A percentile compares a stretch with the other conserved stretches of the same genome.
phyloP scores from a whole-genome alignment of 164 flowering plant genomes.

The Cinnamomum chago region DNA sequence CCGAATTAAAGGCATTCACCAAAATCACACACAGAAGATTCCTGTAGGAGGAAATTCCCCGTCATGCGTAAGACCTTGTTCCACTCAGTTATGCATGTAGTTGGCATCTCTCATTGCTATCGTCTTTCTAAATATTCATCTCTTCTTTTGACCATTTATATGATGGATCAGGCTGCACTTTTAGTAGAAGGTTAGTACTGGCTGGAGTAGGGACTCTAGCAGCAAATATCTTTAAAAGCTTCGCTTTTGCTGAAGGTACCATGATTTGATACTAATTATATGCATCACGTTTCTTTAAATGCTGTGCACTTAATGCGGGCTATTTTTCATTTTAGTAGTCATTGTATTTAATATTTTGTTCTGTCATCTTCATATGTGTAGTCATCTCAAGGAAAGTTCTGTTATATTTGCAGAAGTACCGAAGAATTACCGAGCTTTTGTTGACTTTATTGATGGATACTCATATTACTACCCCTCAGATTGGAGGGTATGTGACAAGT shows the following conservation, averaged over 20 bases:
- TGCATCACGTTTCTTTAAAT: background rate
- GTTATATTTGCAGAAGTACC: conserved; percentile 51
- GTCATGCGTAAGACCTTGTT: background rate
- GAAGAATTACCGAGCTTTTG: conserved; percentile 48
- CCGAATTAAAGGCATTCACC: too few relatives aligned
- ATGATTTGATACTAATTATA: background rate
- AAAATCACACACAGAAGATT: too few relatives aligned
- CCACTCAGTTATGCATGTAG: background rate
- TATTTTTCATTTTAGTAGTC: background rate
- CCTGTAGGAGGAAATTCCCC: too few relatives aligned
- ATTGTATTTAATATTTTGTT: background rate
- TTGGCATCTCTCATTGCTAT: background rate
- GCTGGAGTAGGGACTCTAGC: conserved; percentile 55
- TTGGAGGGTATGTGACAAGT: conserved; percentile 56
- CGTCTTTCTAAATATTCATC: background rate
- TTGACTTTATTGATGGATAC: conserved; percentile 76
- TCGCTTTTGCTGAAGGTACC: conserved; percentile 60
- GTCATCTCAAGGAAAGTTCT: background rate
- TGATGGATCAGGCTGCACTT: conserved; percentile 30
- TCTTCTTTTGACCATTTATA: background rate
- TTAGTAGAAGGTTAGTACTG: conserved; percentile 46
- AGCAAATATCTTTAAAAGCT: conserved; percentile 32
- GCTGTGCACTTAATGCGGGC: background rate
- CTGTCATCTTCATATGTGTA: background rate
- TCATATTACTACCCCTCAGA: conserved; percentile 81